phyloP scores from a whole-genome alignment of 2,329 filamentous ascomycete species.

The Aspergillus aculeatus region DNA sequence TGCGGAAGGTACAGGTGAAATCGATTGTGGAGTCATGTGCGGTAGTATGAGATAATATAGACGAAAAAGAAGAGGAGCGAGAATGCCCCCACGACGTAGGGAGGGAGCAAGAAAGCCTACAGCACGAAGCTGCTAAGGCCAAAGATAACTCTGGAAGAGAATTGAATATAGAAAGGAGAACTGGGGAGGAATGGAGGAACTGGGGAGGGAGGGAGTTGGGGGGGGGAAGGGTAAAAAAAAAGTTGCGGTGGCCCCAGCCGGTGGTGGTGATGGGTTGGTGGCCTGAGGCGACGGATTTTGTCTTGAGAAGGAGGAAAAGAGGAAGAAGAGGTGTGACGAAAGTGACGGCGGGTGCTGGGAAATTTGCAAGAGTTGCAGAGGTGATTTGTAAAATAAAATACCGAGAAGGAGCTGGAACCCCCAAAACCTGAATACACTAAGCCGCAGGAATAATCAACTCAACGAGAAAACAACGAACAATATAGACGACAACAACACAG shows the following conservation, averaged over 20 bases:
- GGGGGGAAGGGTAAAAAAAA: conserved; percentile 21
- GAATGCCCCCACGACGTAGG: conserved; percentile 23
- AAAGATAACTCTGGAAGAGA: conserved; percentile 13
- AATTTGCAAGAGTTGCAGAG: background rate
- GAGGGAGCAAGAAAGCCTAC: conserved; percentile 21
- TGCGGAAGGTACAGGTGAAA: conserved; percentile 45
- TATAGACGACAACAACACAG: background rate
- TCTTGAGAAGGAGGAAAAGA: background rate
- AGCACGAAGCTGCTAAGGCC: conserved; percentile 28
- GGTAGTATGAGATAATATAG: conserved; percentile 24
- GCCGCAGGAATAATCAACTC: conserved; percentile 6
- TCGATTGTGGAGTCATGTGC: conserved; percentile 44
- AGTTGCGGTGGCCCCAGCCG: conserved; percentile 17
- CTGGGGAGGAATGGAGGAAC: conserved; percentile 1
- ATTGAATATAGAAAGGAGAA: conserved; percentile 5
- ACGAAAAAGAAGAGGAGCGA: conserved; percentile 24
- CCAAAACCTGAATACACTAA: conserved; percentile 6
- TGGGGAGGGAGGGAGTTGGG: conserved; percentile 1
- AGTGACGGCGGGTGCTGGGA: conserved; percentile 13
- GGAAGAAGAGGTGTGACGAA: conserved; percentile 19
- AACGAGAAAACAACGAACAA: conserved; percentile 6
- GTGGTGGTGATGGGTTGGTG: conserved; percentile 16
- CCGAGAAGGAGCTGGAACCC: conserved; percentile 8
- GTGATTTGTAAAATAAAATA: conserved; percentile 1
- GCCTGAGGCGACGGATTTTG: conserved; percentile 23